These are phyloP conservation scores for Zygoascus ofunaensis DNA, from an alignment of 805 yeast genomes.

Conservation along the genomic window DNA sequence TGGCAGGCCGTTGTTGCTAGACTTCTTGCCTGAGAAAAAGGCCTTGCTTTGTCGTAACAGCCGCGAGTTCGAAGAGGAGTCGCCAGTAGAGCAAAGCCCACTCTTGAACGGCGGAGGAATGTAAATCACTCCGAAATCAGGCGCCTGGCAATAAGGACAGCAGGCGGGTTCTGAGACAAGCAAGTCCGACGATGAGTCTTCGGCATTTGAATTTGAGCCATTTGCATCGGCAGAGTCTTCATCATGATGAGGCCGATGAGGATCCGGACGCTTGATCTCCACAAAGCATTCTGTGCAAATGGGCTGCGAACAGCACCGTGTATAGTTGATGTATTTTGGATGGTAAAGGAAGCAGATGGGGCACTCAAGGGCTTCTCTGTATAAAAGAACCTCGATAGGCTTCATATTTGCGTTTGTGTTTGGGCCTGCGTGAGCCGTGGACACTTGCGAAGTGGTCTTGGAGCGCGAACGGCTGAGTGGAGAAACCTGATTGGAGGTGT, in stretches of 20 bases:
- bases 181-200: constrained; percentile 14
- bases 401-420: constrained; percentile 1
- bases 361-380: constrained; percentile 68
- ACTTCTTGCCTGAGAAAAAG: neutral
- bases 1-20: neutral
- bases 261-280: constrained; percentile 82
- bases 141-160: constrained; percentile 90
- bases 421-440: neutral
- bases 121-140: constrained; percentile 77
- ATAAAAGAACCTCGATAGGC: constrained; percentile 45
- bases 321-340: constrained; percentile 66
- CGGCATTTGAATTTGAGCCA: too few species aligned
- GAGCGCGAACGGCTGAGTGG: constrained; percentile 15
- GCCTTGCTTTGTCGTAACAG: constrained; percentile 1
- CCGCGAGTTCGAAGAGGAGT: constrained; percentile 2
- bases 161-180: constrained; percentile 79
- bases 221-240: constrained; percentile 5
- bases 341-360: constrained; percentile 89
- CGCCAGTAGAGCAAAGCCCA: constrained; percentile 22
- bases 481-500: neutral
- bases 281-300: constrained; percentile 96
- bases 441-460: constrained; percentile 11
- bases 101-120: constrained; percentile 54
- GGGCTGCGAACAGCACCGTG: constrained; percentile 87
- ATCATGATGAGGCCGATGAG: constrained; percentile 71